phyloP scores from a whole-genome alignment of 2,329 filamentous ascomycete species.

The Byssochlamys sp. region DNA sequence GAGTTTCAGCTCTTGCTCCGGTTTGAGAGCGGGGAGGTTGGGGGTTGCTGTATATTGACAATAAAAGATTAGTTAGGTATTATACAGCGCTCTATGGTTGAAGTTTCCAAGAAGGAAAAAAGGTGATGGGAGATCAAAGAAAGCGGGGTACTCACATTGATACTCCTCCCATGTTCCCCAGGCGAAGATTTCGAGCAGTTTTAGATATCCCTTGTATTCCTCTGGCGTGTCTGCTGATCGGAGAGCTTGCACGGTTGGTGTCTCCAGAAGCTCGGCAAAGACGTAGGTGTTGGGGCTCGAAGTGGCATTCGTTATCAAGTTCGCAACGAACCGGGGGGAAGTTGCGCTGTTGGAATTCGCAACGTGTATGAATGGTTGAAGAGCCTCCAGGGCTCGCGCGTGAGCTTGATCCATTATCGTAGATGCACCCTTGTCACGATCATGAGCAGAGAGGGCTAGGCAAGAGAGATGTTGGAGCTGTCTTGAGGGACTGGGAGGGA shows the following conservation, averaged over 20 bases:
- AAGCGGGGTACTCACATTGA: constrained; percentile 38
- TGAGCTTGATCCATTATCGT: constrained; percentile 38
- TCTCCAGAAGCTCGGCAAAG: constrained; percentile 84
- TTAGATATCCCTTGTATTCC: constrained; percentile 56
- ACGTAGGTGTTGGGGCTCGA: constrained; percentile 83
- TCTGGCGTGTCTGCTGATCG: constrained; percentile 41
- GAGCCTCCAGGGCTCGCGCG: constrained; percentile 48
- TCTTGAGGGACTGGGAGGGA: background rate
- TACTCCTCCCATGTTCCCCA: constrained; percentile 83
- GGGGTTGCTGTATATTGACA: constrained; percentile 31
- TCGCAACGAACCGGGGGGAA: constrained; percentile 72
- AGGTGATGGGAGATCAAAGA: background rate
- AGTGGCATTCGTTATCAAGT: constrained; percentile 78
- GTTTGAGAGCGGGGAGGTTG: constrained; percentile 61
- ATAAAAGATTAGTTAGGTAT: background rate
- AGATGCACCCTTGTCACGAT: background rate
- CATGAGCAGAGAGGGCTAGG: constrained; percentile 1
- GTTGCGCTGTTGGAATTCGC: constrained; percentile 64
- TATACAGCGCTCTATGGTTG: constrained; percentile 5
- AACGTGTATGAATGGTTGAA: constrained; percentile 79
- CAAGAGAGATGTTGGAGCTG: background rate
- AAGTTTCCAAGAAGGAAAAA: constrained; percentile 1
- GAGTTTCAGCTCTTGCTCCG: constrained; percentile 70
- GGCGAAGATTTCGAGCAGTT: constrained; percentile 76
- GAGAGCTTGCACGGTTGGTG: constrained; percentile 68